Evolutionary conservation across 257 asterid genomes (phyloP).

Genomic region (Mitragyna speciosa): DNA sequence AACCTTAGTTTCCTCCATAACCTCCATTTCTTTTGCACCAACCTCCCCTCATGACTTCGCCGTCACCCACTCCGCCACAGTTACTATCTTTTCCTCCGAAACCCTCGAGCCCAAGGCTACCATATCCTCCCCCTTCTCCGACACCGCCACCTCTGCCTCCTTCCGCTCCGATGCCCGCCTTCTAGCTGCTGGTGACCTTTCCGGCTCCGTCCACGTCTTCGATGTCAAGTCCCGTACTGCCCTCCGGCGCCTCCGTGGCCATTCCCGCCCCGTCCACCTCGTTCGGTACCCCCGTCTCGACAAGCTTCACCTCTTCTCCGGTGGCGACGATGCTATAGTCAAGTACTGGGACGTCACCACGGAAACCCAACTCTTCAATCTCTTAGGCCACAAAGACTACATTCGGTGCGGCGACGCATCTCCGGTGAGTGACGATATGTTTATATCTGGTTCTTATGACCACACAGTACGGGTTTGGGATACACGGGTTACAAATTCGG

Average conservation of each 20-base stretch:
- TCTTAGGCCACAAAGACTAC: constrained; percentile 84
- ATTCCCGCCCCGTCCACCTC: constrained; percentile 61
- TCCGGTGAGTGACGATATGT: constrained; percentile 77
- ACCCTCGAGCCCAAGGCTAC: constrained; percentile 53
- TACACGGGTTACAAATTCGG: constrained; percentile 52
- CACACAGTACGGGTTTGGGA: constrained; percentile 82
- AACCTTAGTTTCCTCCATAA: constrained; percentile 49
- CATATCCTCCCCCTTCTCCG: constrained; percentile 47
- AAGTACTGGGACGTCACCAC: constrained; percentile 85
- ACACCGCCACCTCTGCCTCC: constrained; percentile 57
- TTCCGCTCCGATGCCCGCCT: constrained; percentile 80
- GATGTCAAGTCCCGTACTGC: constrained; percentile 56
- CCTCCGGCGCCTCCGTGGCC: constrained; percentile 72
- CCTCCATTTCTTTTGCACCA: constrained; percentile 66
- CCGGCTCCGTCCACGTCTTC: constrained; percentile 73
- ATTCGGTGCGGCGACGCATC: constrained; percentile 85
- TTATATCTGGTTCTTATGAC: constrained; percentile 83
- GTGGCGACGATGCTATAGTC: constrained; percentile 89
- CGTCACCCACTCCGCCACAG: constrained; percentile 75
- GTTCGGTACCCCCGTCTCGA: constrained; percentile 71
- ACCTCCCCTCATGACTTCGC: constrained; percentile 76
- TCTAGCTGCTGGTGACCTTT: constrained; percentile 72
- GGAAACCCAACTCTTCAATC: constrained; percentile 51
- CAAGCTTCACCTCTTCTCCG: constrained; percentile 77
- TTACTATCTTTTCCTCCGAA: constrained; percentile 55